phyloP scores from a whole-genome alignment of 345 rosid species.

The Salix koriyanagi region DNA sequence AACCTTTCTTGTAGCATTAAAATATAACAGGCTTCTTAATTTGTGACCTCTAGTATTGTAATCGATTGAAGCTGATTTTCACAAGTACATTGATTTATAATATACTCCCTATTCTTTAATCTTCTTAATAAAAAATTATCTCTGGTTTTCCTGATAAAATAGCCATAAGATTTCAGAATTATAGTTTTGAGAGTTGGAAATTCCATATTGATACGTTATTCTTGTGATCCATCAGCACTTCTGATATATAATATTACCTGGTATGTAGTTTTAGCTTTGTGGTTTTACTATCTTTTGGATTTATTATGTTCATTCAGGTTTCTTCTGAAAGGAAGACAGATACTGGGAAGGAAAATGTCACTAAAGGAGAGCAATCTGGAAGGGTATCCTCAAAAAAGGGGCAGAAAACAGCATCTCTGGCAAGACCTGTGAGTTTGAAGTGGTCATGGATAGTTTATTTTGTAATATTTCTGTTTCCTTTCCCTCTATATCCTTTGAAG shows the following conservation, averaged over 20 bases:
- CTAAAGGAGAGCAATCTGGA: slow-evolving; percentile 44
- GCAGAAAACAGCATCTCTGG: slow-evolving; percentile 50
- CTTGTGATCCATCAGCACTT: not conserved
- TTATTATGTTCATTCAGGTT: slow-evolving; percentile 42
- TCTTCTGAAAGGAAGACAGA: slow-evolving; percentile 63
- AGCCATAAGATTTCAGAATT: not conserved
- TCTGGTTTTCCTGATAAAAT: not conserved
- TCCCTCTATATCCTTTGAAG: not conserved
- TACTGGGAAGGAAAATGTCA: slow-evolving; percentile 54
- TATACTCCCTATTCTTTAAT: too few species aligned
- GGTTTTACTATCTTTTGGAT: not conserved
- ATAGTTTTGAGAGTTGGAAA: not conserved
- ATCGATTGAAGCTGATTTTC: too few species aligned
- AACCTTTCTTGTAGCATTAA: too few species aligned
- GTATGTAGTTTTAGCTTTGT: not conserved
- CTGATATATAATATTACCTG: not conserved
- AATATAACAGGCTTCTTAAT: too few species aligned
- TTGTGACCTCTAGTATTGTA: too few species aligned
- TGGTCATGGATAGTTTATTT: slow-evolving; percentile 17
- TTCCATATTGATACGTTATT: not conserved
- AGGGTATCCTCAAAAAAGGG: slow-evolving; percentile 56
- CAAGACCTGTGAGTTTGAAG: slow-evolving; percentile 72
- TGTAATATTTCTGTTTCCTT: not conserved
- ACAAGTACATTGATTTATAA: too few species aligned
- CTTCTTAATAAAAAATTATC: too few species aligned